phyloP scores from a whole-genome alignment of 805 yeast species.

The Candida argentea region DNA sequence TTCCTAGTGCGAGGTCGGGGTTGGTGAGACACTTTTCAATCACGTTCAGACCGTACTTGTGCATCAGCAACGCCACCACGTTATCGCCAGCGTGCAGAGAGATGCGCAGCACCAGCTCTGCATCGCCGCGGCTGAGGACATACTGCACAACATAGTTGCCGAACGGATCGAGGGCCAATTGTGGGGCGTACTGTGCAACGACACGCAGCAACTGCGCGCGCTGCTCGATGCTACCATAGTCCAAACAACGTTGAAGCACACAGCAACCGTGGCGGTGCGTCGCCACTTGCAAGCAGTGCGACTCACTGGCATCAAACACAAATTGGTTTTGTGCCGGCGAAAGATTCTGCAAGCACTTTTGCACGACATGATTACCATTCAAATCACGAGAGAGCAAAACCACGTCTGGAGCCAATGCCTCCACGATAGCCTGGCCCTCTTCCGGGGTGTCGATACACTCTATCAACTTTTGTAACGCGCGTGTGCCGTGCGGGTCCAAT shows the following conservation, averaged over 20 bases:
- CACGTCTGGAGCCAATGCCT: constrained; percentile 56
- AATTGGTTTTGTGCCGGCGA: constrained; percentile 66
- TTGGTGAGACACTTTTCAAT: constrained; percentile 45
- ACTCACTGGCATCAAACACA: constrained; percentile 76
- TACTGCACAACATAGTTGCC: constrained; percentile 97
- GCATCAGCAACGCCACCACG: constrained; percentile 39
- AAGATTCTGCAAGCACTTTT: constrained; percentile 76
- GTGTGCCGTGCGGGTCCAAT: constrained; percentile 88
- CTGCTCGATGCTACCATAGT: constrained; percentile 70
- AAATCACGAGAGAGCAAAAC: constrained; percentile 77
- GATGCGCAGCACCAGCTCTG: constrained; percentile 20
- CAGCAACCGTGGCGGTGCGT: constrained; percentile 87
- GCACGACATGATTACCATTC: constrained; percentile 95
- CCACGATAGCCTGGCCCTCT: constrained; percentile 58
- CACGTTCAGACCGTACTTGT: constrained; percentile 38
- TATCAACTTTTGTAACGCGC: constrained; percentile 87
- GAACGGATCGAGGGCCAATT: constrained; percentile 80
- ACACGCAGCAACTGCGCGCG: constrained; percentile 54
- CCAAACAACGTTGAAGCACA: constrained; percentile 89
- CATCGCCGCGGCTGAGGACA: constrained; percentile 49
- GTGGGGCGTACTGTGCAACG: constrained; percentile 59
- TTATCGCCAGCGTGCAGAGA: constrained; percentile 26
- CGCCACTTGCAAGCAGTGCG: constrained; percentile 69
- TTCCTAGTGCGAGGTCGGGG: constrained; percentile 33
- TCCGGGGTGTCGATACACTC: constrained; percentile 67